Evolutionary conservation across 176 grass and related monocot genomes (phyloP).

Genomic region (Calamus simplicifolius): DNA sequence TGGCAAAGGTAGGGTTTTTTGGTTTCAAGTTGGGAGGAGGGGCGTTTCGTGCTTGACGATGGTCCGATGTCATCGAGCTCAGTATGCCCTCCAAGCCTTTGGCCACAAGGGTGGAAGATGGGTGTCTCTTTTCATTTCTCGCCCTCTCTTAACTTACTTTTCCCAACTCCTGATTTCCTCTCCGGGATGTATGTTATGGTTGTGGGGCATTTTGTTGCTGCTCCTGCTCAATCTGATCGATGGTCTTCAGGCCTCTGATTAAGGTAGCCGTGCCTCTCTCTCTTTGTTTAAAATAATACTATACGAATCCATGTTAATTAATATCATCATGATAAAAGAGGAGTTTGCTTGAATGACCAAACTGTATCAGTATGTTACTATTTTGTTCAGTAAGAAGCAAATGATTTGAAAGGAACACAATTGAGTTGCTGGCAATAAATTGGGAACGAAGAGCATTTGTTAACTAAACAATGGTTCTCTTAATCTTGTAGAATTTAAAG

Average conservation of each 20-base stretch:
- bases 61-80: conserved; percentile 47
- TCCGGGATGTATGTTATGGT: conserved; percentile 81
- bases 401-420: too few relatives aligned
- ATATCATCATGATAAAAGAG: too few relatives aligned
- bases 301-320: too few relatives aligned
- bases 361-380: too few relatives aligned
- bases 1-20: conserved; percentile 52
- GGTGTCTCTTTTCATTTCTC: conserved; percentile 6
- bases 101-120: conserved; percentile 20
- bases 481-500: too few relatives aligned
- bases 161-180: conserved; percentile 3
- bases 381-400: too few relatives aligned
- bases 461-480: too few relatives aligned
- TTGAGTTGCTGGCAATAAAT: too few relatives aligned
- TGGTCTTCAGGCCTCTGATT: conserved; percentile 23
- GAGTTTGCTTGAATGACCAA: too few relatives aligned
- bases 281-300: not conserved
- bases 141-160: not conserved
- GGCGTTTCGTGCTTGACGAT: conserved; percentile 49
- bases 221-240: not conserved
- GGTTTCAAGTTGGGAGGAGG: conserved; percentile 23
- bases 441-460: too few relatives aligned
- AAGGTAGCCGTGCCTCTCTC: conserved; percentile 31
- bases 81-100: conserved; percentile 16
- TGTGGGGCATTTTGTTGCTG: conserved; percentile 37